Evolutionary conservation across 2,329 filamentous ascomycete genomes (phyloP).

Genomic region (Acarospora socialis): DNA sequence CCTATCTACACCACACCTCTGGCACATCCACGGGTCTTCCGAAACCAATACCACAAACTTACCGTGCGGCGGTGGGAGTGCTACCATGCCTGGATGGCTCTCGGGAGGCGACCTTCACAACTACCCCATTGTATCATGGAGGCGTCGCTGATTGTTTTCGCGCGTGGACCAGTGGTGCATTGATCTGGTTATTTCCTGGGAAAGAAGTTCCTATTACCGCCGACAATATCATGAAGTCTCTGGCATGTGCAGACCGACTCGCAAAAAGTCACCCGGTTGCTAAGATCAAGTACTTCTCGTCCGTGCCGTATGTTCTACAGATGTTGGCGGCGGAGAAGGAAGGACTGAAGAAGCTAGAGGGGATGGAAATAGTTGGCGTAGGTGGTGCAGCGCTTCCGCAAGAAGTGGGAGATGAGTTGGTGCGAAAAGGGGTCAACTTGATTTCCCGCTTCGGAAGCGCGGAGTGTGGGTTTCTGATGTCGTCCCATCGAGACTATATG

Average conservation of each 20-base stretch:
- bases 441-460: slow-evolving; percentile 51
- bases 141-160: slow-evolving; percentile 49
- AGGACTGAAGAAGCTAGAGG: slow-evolving; percentile 30
- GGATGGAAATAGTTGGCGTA: slow-evolving; percentile 48
- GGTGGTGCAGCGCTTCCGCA: slow-evolving; percentile 45
- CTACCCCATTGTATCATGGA: slow-evolving; percentile 52
- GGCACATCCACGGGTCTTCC: slow-evolving; percentile 50
- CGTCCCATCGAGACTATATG: slow-evolving; percentile 42
- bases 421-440: slow-evolving; percentile 38
- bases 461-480: slow-evolving; percentile 52
- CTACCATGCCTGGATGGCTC: slow-evolving; percentile 33
- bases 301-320: slow-evolving; percentile 45
- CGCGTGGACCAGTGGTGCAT: slow-evolving; percentile 44
- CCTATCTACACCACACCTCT: slow-evolving; percentile 50
- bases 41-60: slow-evolving; percentile 47
- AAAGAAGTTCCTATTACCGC: slow-evolving; percentile 42
- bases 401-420: slow-evolving; percentile 39
- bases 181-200: slow-evolving; percentile 50
- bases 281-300: slow-evolving; percentile 44
- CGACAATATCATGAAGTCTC: slow-evolving; percentile 35
- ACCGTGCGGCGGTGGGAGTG: slow-evolving; percentile 40
- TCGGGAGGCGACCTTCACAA: slow-evolving; percentile 43
- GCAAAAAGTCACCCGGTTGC: slow-evolving; percentile 15
- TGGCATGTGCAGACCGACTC: slow-evolving; percentile 22
- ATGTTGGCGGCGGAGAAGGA: slow-evolving; percentile 29